Base-by-base conservation (phyloP, 2,329 filamentous ascomycete genomes). In the Trichoderma sp. region DNA sequence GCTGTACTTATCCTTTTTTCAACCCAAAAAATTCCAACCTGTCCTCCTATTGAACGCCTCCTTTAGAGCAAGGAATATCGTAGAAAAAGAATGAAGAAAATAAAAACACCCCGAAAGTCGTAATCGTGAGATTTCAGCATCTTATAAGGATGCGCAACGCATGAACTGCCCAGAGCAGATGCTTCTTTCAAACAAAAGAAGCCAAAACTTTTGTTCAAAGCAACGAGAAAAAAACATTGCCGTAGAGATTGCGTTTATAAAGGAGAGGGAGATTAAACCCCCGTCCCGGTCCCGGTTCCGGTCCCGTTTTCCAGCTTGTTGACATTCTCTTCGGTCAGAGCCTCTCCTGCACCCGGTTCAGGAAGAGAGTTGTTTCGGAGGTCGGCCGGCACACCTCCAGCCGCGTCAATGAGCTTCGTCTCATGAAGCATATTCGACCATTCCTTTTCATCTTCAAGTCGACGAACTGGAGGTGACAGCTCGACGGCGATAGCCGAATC, bases 271-370 rank as follows among this genome's bases (percentile, higher is more conserved):
- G 29, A 5, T 63, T 2, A 63, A 2, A 16, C 62, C 41, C 75
- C 71, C 16, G 77, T 84, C 41, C 16, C 41, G 41, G 16, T 9
- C 18, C 38, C 38, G 6, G 14, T 4, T 16, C 38, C 41, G 7
- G 41, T n/a, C 74, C 86, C 83, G 9, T 77, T 84, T 74, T 86
- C 83, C 62, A 90, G 78, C 76, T 83, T 88, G 45, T 86, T 87
- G 64, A 90, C 82, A 77, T 90, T 90, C 79, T 88, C 88, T 77
- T 89, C 86, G 1, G 89, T 90, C 76, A 90, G 78, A 6, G 85
- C 85, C 73, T 89, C 86, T 3, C 85, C 85, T 8, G 79, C 75
- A 12, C 82, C 80, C 31, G 79, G 76, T 53, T 83, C 84, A 11
- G 85, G 81, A 33, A 83, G 83, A 8, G 83, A 83, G 35, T 80